phyloP scores from a whole-genome alignment of 2,329 filamentous ascomycete species.

The Aspergillus viridinutans region DNA sequence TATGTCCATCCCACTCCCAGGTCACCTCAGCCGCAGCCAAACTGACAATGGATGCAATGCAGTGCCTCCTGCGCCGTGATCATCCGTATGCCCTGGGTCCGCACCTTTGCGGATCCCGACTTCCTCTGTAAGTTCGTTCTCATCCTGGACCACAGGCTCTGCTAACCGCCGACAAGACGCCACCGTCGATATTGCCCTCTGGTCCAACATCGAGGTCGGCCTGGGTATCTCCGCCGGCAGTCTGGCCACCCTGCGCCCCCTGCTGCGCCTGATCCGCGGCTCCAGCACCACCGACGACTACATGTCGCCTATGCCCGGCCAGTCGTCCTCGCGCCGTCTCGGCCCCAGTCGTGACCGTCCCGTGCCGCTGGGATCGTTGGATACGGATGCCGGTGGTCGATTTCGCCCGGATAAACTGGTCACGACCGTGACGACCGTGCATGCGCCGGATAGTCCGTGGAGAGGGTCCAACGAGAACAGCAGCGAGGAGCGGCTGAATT shows the following conservation, averaged over 20 bases:
- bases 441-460: conserved; percentile 17
- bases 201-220: conserved; percentile 33
- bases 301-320: conserved; percentile 16
- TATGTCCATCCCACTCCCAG: conserved; percentile 12
- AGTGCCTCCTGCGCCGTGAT: conserved; percentile 45
- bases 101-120: conserved; percentile 34
- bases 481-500: conserved; percentile 27
- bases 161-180: conserved; percentile 12
- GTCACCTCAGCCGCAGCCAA: too few relatives aligned
- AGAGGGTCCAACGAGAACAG: conserved; percentile 16
- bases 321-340: conserved; percentile 15
- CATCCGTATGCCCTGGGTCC: conserved; percentile 42
- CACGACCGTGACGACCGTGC: conserved; percentile 27
- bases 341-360: conserved; percentile 15
- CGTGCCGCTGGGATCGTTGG: conserved; percentile 24
- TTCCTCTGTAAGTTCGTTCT: conserved; percentile 24
- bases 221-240: conserved; percentile 44
- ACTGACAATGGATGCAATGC: conserved; percentile 26
- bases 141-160: too few relatives aligned
- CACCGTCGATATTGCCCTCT: conserved; percentile 43
- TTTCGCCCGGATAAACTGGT: conserved; percentile 28
- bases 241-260: conserved; percentile 47
- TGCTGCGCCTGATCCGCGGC: conserved; percentile 35
- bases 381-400: conserved; percentile 12
- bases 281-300: conserved; percentile 16